Conservation (phyloP, 2,329 filamentous ascomycete genomes). For the Trichoderma guizhouense region DNA sequence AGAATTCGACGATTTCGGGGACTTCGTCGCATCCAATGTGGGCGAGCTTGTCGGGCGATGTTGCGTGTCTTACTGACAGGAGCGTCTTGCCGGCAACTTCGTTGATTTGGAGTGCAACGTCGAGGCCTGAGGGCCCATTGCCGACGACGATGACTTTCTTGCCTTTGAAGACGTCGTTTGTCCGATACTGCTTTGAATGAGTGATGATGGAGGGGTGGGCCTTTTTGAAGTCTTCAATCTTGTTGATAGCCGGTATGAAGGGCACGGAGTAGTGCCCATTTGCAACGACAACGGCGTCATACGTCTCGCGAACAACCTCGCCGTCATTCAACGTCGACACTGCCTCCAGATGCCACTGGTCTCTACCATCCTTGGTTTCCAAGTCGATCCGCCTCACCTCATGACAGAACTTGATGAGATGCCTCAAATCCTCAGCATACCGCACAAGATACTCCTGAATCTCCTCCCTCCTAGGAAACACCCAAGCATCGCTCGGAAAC, state of each 20-base stretch:
- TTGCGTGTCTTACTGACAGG: conserved; percentile 57
- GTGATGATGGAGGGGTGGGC: conserved; percentile 59
- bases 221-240: conserved; percentile 57
- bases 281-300: conserved; percentile 73
- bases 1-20: conserved; percentile 56
- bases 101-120: conserved; percentile 76
- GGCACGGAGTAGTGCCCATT: conserved; percentile 73
- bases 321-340: conserved; percentile 45
- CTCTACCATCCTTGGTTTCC: conserved; percentile 28
- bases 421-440: conserved; percentile 66
- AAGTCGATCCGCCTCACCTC: conserved; percentile 61
- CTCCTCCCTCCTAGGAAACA: conserved; percentile 70
- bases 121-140: conserved; percentile 77
- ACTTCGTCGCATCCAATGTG: conserved; percentile 50
- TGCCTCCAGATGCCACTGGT: conserved; percentile 61
- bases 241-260: conserved; percentile 60
- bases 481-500: conserved; percentile 61
- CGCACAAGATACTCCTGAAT: conserved; percentile 71
- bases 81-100: conserved; percentile 60
- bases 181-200: conserved; percentile 79
- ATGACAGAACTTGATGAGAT: conserved; percentile 66
- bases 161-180: conserved; percentile 55
- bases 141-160: conserved; percentile 83
- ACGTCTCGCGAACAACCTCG: conserved; percentile 44
- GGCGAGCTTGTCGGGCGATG: conserved; percentile 42